Conservation (phyloP, 1,284 basidiomycete genomes). For the Meripilus lineatus region DNA sequence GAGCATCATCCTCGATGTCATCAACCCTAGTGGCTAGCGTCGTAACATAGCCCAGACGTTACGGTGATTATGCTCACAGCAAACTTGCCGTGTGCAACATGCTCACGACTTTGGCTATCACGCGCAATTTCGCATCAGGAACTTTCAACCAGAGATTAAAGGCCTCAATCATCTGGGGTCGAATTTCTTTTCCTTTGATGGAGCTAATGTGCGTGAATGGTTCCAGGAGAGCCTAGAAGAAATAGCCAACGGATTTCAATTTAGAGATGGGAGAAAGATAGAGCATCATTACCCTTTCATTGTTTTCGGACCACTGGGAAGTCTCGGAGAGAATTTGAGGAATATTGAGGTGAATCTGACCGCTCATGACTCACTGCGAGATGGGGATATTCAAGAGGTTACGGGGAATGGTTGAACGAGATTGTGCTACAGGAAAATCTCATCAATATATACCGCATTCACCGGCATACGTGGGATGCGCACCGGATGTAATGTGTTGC, state of each 20-base stretch:
- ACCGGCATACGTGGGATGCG: no score
- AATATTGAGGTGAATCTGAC: slow-evolving; percentile 10
- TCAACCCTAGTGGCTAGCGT: slow-evolving; percentile 63
- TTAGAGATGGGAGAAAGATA: not conserved
- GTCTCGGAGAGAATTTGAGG: slow-evolving; percentile 12
- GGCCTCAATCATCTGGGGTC: slow-evolving; percentile 84
- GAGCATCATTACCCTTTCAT: slow-evolving; percentile 1
- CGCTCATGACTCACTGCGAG: no score
- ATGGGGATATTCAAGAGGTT: no score
- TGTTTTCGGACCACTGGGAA: slow-evolving; percentile 11
- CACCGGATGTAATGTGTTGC: no score
- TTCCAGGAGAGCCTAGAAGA: slow-evolving; percentile 70
- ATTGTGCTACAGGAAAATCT: no score
- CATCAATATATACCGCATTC: no score
- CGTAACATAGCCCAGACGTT: slow-evolving; percentile 1
- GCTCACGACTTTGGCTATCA: slow-evolving; percentile 79
- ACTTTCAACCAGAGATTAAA: slow-evolving; percentile 95
- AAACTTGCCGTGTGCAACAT: slow-evolving; percentile 96
- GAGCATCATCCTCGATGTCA: slow-evolving; percentile 96
- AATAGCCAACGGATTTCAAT: slow-evolving; percentile 1
- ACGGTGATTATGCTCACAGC: slow-evolving; percentile 50
- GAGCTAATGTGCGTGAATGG: slow-evolving; percentile 86
- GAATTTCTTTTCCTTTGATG: slow-evolving; percentile 92
- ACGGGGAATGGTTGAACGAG: no score
- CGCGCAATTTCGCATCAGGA: slow-evolving; percentile 60